phyloP scores from a whole-genome alignment of 768 basidiomycete species.

The Amanita pallidorosea region DNA sequence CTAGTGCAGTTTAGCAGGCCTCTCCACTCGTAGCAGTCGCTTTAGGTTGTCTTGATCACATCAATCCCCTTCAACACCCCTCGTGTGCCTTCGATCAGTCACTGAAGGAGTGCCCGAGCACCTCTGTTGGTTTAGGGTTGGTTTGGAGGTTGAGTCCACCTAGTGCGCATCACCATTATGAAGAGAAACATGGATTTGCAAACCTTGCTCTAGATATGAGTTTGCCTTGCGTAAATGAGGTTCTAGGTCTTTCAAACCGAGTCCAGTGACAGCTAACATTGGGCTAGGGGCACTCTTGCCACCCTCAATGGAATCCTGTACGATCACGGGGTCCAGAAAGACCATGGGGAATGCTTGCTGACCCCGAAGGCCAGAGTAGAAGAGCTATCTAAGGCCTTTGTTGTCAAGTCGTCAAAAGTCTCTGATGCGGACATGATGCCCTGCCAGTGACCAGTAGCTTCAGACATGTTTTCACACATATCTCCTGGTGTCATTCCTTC shows the following conservation, averaged over 20 bases:
- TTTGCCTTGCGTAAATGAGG: conserved; percentile 82
- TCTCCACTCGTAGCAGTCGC: no score
- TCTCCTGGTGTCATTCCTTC: conserved; percentile 70
- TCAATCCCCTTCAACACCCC: no score
- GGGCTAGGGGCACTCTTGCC: conserved; percentile 91
- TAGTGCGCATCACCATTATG: no score
- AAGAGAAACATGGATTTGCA: conserved; percentile 77
- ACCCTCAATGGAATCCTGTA: conserved; percentile 81
- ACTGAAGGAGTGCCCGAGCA: no score
- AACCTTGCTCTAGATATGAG: conserved; percentile 67
- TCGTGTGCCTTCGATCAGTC: no score
- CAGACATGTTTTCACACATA: conserved; percentile 63
- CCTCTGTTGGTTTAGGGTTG: no score
- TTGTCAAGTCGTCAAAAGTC: conserved; percentile 64
- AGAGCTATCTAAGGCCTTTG: conserved; percentile 87
- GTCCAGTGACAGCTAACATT: conserved; percentile 90
- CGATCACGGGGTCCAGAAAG: conserved; percentile 77
- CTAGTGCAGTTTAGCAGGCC: no score
- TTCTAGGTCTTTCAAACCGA: conserved; percentile 66
- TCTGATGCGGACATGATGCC: conserved; percentile 85
- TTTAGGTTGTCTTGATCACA: no score
- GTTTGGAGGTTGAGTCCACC: no score
- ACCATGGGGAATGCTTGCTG: conserved; percentile 92
- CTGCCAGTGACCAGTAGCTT: conserved; percentile 95
- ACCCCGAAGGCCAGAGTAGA: conserved; percentile 87